Evolutionary conservation across 2,329 filamentous ascomycete species (phyloP).

Genomic region (Xylaria sp.): DNA sequence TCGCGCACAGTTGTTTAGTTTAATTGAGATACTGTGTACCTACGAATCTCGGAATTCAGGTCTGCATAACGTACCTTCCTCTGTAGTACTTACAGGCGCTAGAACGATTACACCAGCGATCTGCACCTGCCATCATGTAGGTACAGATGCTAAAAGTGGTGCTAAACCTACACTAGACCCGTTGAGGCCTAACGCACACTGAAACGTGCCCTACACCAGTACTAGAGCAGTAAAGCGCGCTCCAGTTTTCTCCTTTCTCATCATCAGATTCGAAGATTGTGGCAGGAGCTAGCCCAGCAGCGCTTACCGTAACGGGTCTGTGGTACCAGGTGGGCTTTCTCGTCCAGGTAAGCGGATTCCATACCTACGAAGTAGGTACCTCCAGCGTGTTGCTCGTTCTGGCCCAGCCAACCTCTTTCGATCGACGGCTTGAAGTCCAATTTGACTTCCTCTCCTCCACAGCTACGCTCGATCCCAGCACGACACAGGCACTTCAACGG

Average conservation of each 20-base stretch:
- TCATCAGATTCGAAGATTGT: not conserved
- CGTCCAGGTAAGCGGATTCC: not conserved
- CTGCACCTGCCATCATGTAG: too few relatives aligned
- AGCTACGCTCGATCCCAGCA: constrained; percentile 19
- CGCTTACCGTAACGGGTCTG: not conserved
- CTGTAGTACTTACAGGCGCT: too few relatives aligned
- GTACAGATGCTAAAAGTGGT: too few relatives aligned
- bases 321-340: not conserved
- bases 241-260: constrained; percentile 11
- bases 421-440: not conserved
- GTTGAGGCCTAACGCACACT: not conserved
- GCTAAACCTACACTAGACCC: too few relatives aligned
- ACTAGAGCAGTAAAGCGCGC: not conserved
- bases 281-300: not conserved
- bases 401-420: not conserved
- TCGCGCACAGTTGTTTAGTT: too few relatives aligned
- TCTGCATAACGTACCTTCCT: too few relatives aligned
- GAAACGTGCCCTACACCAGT: constrained; percentile 2
- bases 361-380: too few relatives aligned
- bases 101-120: too few relatives aligned
- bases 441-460: constrained; percentile 17
- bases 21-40: too few relatives aligned
- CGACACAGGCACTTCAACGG: constrained; percentile 20
- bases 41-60: too few relatives aligned
- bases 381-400: not conserved